phyloP scores from a whole-genome alignment of 202 grass and related monocot species.

The Panicum hallii region DNA sequence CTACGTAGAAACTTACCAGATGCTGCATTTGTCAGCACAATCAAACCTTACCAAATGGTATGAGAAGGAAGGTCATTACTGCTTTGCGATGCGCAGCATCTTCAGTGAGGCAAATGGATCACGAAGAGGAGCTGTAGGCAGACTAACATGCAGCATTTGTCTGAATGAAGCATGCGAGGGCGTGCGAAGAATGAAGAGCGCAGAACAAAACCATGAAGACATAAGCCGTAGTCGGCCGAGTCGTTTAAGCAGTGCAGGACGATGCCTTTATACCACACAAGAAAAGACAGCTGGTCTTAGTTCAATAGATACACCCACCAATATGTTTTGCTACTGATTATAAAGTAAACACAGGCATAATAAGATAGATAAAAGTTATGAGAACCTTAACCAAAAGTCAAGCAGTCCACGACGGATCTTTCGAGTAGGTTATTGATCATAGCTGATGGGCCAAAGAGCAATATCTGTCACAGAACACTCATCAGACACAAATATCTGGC shows the following conservation, averaged over 20 bases:
- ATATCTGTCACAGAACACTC: constrained; percentile 33
- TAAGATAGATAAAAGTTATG: constrained; percentile 60
- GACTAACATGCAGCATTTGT: constrained; percentile 41
- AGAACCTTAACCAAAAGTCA: constrained; percentile 89
- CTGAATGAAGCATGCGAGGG: constrained; percentile 56
- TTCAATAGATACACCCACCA: constrained; percentile 63
- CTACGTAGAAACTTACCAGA: constrained; percentile 44
- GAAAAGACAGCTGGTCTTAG: constrained; percentile 80
- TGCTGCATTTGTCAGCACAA: constrained; percentile 54
- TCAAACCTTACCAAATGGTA: constrained; percentile 52
- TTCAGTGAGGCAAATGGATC: constrained; percentile 44
- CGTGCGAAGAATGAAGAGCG: constrained; percentile 58
- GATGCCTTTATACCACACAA: constrained; percentile 88
- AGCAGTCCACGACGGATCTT: constrained; percentile 51
- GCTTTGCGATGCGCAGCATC: constrained; percentile 55
- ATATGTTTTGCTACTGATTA: constrained; percentile 44
- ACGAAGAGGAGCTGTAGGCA: constrained; percentile 15
- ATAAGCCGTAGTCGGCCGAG: constrained; percentile 64
- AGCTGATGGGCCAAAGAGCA: constrained; percentile 39
- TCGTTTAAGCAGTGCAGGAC: constrained; percentile 73
- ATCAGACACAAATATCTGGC: constrained; percentile 14
- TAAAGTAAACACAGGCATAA: constrained; percentile 54
- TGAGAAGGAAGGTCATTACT: constrained; percentile 54
- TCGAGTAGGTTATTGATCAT: constrained; percentile 61
- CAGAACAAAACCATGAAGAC: constrained; percentile 76